Conservation (phyloP, 805 yeast species). For the Spathaspora sp. region DNA sequence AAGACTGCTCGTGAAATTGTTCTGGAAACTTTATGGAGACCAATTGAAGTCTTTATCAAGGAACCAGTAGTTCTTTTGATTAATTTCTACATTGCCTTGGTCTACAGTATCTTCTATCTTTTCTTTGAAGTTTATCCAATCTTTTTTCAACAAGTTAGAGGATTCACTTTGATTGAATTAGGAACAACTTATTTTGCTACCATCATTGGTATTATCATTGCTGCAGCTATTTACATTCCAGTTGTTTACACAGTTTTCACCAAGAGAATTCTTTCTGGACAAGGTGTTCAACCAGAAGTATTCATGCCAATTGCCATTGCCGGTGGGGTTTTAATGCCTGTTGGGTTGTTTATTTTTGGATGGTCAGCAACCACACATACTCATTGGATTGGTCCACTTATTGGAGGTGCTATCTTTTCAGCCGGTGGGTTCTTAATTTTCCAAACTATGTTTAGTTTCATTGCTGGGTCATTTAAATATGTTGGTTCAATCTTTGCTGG, state of each 20-base stretch:
- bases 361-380: constrained; percentile 42
- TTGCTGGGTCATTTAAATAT: constrained; percentile 47
- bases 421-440: constrained; percentile 43
- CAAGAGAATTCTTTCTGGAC: constrained; percentile 15
- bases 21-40: constrained; percentile 43
- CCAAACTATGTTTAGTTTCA: constrained; percentile 49
- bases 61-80: constrained; percentile 58
- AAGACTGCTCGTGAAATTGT: constrained; percentile 15
- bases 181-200: constrained; percentile 49
- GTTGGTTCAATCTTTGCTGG: constrained; percentile 60
- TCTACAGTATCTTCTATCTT: constrained; percentile 50
- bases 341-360: constrained; percentile 44
- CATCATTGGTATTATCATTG: constrained; percentile 45
- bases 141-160: constrained; percentile 41
- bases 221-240: constrained; percentile 27
- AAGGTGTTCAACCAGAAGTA: constrained; percentile 35
- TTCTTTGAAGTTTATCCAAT: constrained; percentile 65
- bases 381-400: constrained; percentile 50
- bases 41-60: constrained; percentile 41
- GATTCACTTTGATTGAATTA: constrained; percentile 45
- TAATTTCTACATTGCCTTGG: constrained; percentile 47
- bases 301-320: constrained; percentile 39
- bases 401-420: constrained; percentile 41
- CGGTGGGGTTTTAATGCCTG: constrained; percentile 40
- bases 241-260: constrained; percentile 21